These are phyloP conservation scores for Eutrema salsugineum DNA, from an alignment of 441 rosid species.

Conservation along the genomic window DNA sequence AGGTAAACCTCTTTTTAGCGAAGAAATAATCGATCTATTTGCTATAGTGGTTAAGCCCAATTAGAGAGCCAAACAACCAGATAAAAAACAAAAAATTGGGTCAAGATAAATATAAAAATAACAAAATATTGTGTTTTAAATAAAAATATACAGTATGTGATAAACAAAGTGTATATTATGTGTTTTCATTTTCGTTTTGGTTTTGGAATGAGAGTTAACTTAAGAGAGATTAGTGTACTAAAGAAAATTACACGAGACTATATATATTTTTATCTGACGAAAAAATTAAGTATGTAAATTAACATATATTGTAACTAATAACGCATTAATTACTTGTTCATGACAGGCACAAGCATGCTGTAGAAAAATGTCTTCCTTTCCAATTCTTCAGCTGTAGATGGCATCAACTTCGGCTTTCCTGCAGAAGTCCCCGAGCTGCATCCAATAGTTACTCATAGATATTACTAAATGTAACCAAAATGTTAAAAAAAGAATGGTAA, in stretches of 20 bases:
- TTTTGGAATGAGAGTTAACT: not conserved
- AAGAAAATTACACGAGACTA: not conserved
- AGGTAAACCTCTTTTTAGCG: not conserved
- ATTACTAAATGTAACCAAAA: not conserved
- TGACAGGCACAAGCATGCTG: slow-evolving; percentile 77
- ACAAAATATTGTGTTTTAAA: not conserved
- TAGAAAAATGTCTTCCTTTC: slow-evolving; percentile 81
- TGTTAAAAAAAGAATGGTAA: too few relatives aligned
- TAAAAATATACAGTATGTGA: not conserved
- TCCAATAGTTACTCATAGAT: slow-evolving; percentile 12
- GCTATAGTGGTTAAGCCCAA: not conserved
- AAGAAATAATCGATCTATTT: not conserved
- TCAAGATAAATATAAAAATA: not conserved
- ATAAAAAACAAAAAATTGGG: too few relatives aligned
- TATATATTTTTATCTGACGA: not conserved
- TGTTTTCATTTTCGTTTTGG: not conserved
- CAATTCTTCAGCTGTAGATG: slow-evolving; percentile 84
- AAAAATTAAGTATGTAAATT: not conserved
- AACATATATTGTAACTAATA: not conserved
- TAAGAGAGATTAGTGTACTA: not conserved
- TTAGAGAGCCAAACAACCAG: not conserved
- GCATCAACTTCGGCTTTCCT: slow-evolving; percentile 87
- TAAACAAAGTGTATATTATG: not conserved
- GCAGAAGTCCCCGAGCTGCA: slow-evolving; percentile 96
- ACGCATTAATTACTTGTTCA: slow-evolving; percentile 60